Conservation (phyloP, 192 early-diverging fungal genomes). For the Spinellus fusiger region DNA sequence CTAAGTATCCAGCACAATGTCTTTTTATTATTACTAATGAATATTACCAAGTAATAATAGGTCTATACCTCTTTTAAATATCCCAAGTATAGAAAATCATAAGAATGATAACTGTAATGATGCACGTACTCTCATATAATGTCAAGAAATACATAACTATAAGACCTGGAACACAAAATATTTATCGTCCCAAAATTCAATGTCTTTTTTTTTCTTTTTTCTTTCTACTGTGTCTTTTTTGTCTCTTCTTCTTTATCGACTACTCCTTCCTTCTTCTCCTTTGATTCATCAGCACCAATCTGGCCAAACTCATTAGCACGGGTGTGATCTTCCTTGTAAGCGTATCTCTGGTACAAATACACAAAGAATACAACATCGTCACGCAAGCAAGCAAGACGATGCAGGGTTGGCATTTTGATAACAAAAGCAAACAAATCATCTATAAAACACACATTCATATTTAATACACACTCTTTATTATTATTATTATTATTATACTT, state of each 20-base stretch:
- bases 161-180: too few relatives aligned
- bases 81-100: too few relatives aligned
- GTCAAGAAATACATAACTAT: too few relatives aligned
- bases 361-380: conserved; percentile 87
- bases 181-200: not conserved
- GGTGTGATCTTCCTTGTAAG: conserved; percentile 75
- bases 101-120: too few relatives aligned
- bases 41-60: too few relatives aligned
- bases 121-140: too few relatives aligned
- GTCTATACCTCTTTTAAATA: too few relatives aligned
- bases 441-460: not conserved
- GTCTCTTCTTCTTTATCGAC: conserved; percentile 3
- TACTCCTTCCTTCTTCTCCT: not conserved
- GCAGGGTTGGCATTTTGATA: conserved; percentile 91
- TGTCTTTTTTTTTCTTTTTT: not conserved
- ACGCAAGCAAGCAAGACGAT: conserved; percentile 76
- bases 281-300: conserved; percentile 31
- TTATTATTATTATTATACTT: not conserved
- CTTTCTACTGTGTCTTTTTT: conserved; percentile 13
- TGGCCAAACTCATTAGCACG: conserved; percentile 90
- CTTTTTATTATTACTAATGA: too few relatives aligned
- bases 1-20: too few relatives aligned
- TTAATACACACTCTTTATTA: not conserved
- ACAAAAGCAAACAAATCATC: conserved; percentile 93
- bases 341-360: conserved; percentile 78